Base-by-base conservation (phyloP, 129 eudicot species). In the Flaveria trinervia region DNA sequence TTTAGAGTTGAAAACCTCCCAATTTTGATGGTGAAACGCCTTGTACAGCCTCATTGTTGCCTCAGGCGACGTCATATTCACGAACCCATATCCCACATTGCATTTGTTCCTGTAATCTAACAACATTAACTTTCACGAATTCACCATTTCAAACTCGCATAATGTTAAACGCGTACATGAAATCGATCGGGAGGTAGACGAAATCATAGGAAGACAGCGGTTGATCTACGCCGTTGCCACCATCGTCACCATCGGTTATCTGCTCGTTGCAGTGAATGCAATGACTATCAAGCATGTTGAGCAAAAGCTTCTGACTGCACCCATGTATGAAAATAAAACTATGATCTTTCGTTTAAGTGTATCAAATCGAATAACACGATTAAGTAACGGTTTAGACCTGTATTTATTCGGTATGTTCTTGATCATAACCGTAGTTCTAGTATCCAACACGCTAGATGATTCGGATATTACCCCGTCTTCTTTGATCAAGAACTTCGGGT, bases 1-100 rank as follows among this genome's bases (percentile, higher is more conserved):
- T 46, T 91, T 88, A 22, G 98, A 93, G 86, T 93, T 93, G 83
- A 93, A 93, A 76, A 91, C 98, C 83, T 93, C 98, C 98, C 98
- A 93, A 45, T 83, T 89, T 61, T 89, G 97, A 70, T 79, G 91
- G 79, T 93, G 98, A 72, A 93, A 93, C 14, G 98, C 88, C 71
- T 89, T 93, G 86, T 93, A 87, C 22, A 93, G 83, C 73, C 97
- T 91, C 88, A 84, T 78, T 9, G 98, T 89, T 12, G 96, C 98
- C 81, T 91, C 85, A 2, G 98, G 93, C 0, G 96, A 87, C 23
- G 98, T 93, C 98, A 93, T 87, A 88, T 93, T 93, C 81, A 93
- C 98, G 59, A 93, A 93, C 36, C 97, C 98, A 80, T 93, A 93
- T 80, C 98, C 98, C 71, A 93, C 98, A 62, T 93, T 93, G 81